Base-by-base conservation (phyloP, 345 rosid species). In the Lepidium didymum region DNA sequence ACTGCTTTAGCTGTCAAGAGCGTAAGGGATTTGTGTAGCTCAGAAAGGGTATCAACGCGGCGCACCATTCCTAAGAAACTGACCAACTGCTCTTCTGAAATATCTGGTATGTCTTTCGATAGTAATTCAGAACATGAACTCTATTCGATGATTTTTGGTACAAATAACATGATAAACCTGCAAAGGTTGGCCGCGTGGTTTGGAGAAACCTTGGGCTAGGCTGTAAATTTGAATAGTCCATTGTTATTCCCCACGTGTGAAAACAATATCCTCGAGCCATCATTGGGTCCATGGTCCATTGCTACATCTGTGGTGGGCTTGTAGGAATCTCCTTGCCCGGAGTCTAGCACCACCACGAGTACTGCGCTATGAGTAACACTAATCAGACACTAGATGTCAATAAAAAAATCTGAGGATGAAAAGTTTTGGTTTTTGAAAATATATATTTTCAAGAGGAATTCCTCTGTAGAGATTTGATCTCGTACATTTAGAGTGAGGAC, bases 1-100 rank as follows among this genome's bases (percentile, higher is more conserved):
- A 89, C 96, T 67, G 97, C 90, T 70, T 77, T 86, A 80, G 96
- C 91, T 70, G 85, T 92, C 68, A 94, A 87, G 77, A 89, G 82
- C 78, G 96, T 87, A 18, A 87, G 90, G 59, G 96, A 89, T 56
- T 55, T 94, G 87, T 85, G 83, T 67, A 78, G 89, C 53, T 85
- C 83, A 78, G 88, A 87, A 80, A 78, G 91, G 77, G 85, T 87
- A n/a, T 54, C 86, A 79, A 84, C 74, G 68, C 77, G 85, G 44
- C 81, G 89, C 43, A 81, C 96, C 67, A 85, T 86, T 75, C 96
- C 92, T 23, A 92, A 93, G 56, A 89, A 89, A 80, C 80, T 85
- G 69, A 90, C 96, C 70, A 93, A 85, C 72, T 83, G 91, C 69
- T 89, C 99, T 27, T 86, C 97, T 60, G 89, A 82, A 77, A 96